Percentiles rank a stretch among this genome's conserved stretches.
These are phyloP conservation scores for Houttuynia cordata DNA, from an alignment of 164 flowering plant genomes.

Conservation along the genomic window DNA sequence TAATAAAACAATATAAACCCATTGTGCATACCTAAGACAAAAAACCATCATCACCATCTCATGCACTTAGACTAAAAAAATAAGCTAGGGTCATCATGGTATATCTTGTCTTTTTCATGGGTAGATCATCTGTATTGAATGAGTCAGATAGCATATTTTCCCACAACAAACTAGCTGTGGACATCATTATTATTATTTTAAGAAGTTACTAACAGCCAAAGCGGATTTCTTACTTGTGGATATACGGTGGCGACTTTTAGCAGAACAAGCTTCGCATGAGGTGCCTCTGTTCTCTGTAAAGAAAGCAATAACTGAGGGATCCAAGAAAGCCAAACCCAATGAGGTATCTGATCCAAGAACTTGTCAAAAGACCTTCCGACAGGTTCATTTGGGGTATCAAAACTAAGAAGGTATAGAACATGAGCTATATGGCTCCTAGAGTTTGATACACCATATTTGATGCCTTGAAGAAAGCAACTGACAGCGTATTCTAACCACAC, in stretches of 20 bases:
- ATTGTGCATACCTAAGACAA: too few relatives aligned
- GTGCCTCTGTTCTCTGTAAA: conserved; percentile 85
- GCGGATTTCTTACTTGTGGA: conserved; percentile 59
- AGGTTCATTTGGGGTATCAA: conserved; percentile 81
- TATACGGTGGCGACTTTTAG: conserved; percentile 75
- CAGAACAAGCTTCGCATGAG: conserved; percentile 87
- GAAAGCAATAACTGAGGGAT: conserved; percentile 94
- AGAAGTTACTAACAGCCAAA: background rate
- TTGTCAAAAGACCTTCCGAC: conserved; percentile 94
- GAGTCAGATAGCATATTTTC: too few relatives aligned
- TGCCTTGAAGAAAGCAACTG: conserved; percentile 96
- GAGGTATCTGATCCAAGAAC: conserved; percentile 81
- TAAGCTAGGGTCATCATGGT: too few relatives aligned
- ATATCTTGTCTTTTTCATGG: too few relatives aligned
- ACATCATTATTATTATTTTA: too few relatives aligned
- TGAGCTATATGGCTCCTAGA: conserved; percentile 94
- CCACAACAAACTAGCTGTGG: too few relatives aligned
- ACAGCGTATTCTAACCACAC: conserved; percentile 96
- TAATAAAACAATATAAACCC: too few relatives aligned
- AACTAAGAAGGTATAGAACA: conserved; percentile 86
- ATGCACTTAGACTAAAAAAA: too few relatives aligned
- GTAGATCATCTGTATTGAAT: too few relatives aligned
- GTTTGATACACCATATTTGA: conserved; percentile 83
- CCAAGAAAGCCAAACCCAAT: conserved; percentile 99
- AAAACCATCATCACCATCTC: too few relatives aligned